phyloP scores from a whole-genome alignment of 371 early-diverging fungal genomes.

The Mortierella sp. region DNA sequence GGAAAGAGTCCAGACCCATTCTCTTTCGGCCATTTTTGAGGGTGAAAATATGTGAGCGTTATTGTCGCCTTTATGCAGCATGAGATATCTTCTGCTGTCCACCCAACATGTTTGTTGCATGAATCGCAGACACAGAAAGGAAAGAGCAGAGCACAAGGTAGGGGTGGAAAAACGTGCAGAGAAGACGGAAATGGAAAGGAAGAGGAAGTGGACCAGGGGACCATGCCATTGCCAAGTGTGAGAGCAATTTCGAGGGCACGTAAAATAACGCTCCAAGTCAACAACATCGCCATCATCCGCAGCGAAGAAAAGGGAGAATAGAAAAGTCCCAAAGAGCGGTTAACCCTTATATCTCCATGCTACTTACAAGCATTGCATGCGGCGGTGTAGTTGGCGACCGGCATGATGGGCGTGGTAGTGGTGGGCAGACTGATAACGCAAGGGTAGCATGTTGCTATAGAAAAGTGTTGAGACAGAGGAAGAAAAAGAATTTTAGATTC shows the following conservation, averaged over 20 bases:
- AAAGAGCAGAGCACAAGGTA: neutral
- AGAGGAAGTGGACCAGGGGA: neutral
- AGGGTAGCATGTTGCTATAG: slow-evolving; percentile 34
- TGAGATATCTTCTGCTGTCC: neutral
- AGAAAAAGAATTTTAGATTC: neutral
- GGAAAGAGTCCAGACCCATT: neutral
- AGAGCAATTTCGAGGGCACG: no score
- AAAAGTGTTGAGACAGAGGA: neutral
- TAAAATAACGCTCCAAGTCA: no score
- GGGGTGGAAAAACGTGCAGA: neutral
- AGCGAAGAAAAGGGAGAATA: no score
- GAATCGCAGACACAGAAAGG: neutral
- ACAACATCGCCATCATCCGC: no score
- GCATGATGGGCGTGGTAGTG: neutral
- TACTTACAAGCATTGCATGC: neutral
- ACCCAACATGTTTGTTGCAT: neutral
- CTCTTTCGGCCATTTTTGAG: no score
- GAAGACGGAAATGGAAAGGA: neutral
- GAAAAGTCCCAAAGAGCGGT: no score
- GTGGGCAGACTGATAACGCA: slow-evolving; percentile 21
- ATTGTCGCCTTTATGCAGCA: neutral
- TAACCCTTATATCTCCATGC: neutral
- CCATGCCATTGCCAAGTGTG: no score
- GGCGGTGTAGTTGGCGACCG: neutral
- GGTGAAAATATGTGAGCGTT: no score